Percentiles rank a stretch among this genome's conserved stretches.
phyloP scores from a whole-genome alignment of 2,329 filamentous ascomycete species.

The Aspergillus piperis region DNA sequence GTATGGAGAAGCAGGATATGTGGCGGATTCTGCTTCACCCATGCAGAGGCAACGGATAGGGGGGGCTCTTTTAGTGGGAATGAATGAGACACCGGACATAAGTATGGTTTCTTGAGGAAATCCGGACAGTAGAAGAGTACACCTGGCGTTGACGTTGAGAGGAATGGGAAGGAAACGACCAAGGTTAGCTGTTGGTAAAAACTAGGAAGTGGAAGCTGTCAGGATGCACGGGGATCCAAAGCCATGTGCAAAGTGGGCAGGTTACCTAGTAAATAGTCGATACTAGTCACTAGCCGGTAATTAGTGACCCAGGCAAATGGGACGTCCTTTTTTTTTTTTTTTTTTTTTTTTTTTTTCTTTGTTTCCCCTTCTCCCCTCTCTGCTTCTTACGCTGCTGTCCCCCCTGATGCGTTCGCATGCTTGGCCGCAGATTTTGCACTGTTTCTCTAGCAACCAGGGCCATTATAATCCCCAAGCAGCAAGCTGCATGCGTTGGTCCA shows the following conservation, averaged over 20 bases:
- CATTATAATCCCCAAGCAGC: not conserved
- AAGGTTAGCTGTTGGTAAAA: not conserved
- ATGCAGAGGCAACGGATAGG: not conserved
- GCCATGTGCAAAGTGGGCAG: slow-evolving; percentile 2
- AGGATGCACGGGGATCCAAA: slow-evolving; percentile 4
- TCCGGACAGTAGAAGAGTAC: not conserved
- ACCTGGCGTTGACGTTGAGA: not conserved
- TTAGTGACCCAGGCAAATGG: slow-evolving; percentile 11
- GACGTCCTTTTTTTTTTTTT: not conserved
- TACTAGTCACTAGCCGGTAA: not conserved
- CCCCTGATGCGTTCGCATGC: not conserved
- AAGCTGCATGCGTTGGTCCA: not conserved
- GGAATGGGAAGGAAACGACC: not conserved
- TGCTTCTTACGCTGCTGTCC: not conserved
- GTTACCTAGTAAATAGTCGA: not conserved
- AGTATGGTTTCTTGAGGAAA: no score
- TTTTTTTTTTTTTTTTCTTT: not conserved
- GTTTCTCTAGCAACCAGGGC: not conserved
- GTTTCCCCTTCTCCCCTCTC: not conserved
- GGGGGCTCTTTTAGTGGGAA: not conserved
- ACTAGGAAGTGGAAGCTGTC: not conserved
- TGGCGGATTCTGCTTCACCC: not conserved
- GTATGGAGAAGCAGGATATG: not conserved
- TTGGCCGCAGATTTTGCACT: not conserved
- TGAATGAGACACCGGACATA: not conserved